A percentile compares a stretch with the other conserved stretches of the same genome.
Conservation (phyloP, 1,284 basidiomycete genomes). For the Tilletia caries region DNA sequence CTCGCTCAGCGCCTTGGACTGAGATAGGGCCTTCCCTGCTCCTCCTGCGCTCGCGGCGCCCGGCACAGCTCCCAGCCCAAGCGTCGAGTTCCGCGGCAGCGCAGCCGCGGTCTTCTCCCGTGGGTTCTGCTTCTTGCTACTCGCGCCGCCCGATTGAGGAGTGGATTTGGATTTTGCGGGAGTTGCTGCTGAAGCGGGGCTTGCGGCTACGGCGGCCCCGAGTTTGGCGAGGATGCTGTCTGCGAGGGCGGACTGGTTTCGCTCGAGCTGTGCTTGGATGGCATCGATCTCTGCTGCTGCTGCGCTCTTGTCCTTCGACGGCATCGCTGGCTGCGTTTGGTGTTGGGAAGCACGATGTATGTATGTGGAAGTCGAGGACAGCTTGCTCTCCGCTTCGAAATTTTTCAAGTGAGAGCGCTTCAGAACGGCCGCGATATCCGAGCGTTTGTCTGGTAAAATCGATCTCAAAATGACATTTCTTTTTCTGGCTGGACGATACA, state of each 20-base stretch:
- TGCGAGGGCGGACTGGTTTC: slow-evolving; percentile 38
- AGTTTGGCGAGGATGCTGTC: slow-evolving; percentile 42
- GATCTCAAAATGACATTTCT: too few relatives aligned
- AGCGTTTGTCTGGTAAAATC: too few relatives aligned
- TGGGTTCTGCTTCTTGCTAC: background rate
- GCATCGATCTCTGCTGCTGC: slow-evolving; percentile 28
- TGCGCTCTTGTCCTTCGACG: slow-evolving; percentile 1
- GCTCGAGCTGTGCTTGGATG: slow-evolving; percentile 45
- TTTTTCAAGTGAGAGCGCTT: too few relatives aligned
- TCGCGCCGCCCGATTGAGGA: background rate
- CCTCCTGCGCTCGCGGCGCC: background rate
- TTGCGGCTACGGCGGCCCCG: slow-evolving; percentile 14
- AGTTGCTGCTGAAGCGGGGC: slow-evolving; percentile 15
- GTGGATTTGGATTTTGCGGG: slow-evolving; percentile 6
- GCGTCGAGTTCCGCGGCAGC: slow-evolving; percentile 30
- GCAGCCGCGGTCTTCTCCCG: background rate
- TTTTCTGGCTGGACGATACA: too few relatives aligned
- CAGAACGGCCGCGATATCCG: too few relatives aligned
- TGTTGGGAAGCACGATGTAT: too few relatives aligned
- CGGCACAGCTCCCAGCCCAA: slow-evolving; percentile 40
- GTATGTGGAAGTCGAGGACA: too few relatives aligned
- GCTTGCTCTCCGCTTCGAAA: too few relatives aligned
- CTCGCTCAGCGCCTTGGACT: slow-evolving; percentile 15
- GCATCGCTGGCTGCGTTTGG: background rate
- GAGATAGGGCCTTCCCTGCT: slow-evolving; percentile 13